Evolutionary conservation across 768 basidiomycete species (phyloP).

Genomic region (Suillus hirtellus): DNA sequence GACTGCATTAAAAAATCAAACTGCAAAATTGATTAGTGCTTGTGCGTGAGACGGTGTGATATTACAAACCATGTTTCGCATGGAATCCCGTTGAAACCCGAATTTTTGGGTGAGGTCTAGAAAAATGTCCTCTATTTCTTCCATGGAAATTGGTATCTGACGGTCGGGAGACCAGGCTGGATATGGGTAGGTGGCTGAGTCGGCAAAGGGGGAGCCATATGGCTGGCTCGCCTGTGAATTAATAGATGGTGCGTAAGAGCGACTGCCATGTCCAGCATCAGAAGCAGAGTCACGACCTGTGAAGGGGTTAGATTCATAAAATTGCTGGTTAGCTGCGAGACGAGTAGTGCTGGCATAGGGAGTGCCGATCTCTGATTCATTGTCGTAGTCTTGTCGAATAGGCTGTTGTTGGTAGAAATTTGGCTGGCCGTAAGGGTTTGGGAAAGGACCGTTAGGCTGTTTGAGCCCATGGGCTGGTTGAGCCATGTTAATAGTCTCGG

Average conservation of each 20-base stretch:
- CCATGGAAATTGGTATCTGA: slow-evolving; percentile 94
- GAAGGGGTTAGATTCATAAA: slow-evolving; percentile 26
- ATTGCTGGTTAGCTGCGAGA: slow-evolving; percentile 46
- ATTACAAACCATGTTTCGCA: slow-evolving; percentile 84
- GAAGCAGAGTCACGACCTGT: slow-evolving; percentile 27
- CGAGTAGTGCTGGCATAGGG: slow-evolving; percentile 61
- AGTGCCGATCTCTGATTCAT: slow-evolving; percentile 52
- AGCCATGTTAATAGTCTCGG: slow-evolving; percentile 30
- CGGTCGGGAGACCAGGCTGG: slow-evolving; percentile 94
- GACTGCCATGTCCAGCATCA: slow-evolving; percentile 34
- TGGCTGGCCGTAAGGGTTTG: slow-evolving; percentile 24
- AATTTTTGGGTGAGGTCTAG: slow-evolving; percentile 98
- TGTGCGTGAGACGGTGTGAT: neutral
- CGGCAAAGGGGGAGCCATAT: slow-evolving; percentile 59
- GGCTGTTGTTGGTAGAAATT: slow-evolving; percentile 26
- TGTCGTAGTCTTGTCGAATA: slow-evolving; percentile 42
- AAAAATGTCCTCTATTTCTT: slow-evolving; percentile 99
- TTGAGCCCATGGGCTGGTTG: slow-evolving; percentile 42
- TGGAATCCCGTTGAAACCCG: slow-evolving; percentile 94
- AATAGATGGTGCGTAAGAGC: slow-evolving; percentile 57
- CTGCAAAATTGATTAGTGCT: slow-evolving; percentile 36
- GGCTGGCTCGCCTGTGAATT: slow-evolving; percentile 61
- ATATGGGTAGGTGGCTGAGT: slow-evolving; percentile 70
- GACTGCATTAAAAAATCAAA: slow-evolving; percentile 99
- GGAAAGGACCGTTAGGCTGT: slow-evolving; percentile 30